Evolutionary conservation across 345 rosid genomes (phyloP), one percentile per base, ranked within the genome.

Genomic region (Hirschfeldia incana): DNA sequence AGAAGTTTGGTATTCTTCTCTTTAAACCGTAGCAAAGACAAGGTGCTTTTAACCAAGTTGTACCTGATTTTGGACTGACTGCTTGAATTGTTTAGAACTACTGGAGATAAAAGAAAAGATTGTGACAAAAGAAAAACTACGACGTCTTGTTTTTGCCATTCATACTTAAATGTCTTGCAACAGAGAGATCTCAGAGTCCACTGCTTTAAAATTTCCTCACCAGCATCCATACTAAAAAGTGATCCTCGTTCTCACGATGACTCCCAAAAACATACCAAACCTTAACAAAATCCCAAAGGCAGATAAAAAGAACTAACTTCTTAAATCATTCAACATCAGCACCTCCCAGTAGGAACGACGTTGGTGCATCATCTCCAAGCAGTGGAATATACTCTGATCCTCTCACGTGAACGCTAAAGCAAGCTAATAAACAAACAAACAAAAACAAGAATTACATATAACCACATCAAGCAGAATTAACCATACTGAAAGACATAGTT

Each of bases 351-450:
- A 90, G 17, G 51, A 84, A 82, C 8, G 90, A 83, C 76, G 82
- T 73, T 51, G 89, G 88, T 44, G 84, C 94, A 59, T 69, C 77
- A 70, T 88, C 84, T 79, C 94, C 94, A 62, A 89, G 88, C 76
- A 84, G 37, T 0, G 89, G 92, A 75, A 80, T 83, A 76, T 90
- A 88, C 78, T 94, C 98, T 27, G 93, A 91, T 81, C 95, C 97
- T 79, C 98, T 86, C 75, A 92, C 93, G 13, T 87, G 95, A 67
- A 91, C 93, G 26, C 95, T 83, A 68, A 86, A 92, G 94, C 97
- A 94, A 72, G 98, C 98, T 92, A 79, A 79, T 82, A 27, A 30
- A 59, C 21, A 58, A 80, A 74, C 60, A 33, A 42, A 13, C 4
- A n/a, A 62, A 68, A n/a, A 44, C 46, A 62, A 10, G 78, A 67